phyloP scores from a whole-genome alignment of 192 early-diverging fungal species.

The Lobosporangium transversale region DNA sequence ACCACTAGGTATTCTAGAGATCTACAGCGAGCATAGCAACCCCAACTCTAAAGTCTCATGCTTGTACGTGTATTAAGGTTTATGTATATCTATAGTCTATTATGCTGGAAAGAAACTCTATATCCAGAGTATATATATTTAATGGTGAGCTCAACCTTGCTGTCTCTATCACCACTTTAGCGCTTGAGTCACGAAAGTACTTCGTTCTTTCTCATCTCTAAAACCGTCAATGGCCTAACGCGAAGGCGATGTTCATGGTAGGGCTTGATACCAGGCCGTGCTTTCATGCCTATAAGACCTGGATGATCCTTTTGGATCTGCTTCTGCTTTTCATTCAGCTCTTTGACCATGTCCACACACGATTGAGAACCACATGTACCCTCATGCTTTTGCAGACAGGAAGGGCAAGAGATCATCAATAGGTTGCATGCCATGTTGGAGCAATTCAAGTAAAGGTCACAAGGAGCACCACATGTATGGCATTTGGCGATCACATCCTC shows the following conservation, averaged over 20 bases:
- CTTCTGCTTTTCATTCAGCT: conserved; percentile 39
- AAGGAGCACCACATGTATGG: conserved; percentile 73
- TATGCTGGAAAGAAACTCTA: too few species aligned
- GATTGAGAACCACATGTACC: conserved; percentile 60
- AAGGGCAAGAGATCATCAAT: conserved; percentile 73
- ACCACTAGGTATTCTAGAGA: too few species aligned
- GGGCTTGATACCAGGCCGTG: conserved; percentile 28
- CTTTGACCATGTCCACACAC: conserved; percentile 59
- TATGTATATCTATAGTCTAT: too few species aligned
- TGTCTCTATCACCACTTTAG: too few species aligned
- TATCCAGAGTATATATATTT: too few species aligned
- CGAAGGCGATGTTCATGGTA: conserved; percentile 41
- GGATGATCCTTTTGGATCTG: conserved; percentile 30
- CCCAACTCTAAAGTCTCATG: too few species aligned
- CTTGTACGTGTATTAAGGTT: too few species aligned
- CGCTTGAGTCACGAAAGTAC: too few species aligned
- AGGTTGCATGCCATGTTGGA: conserved; percentile 76
- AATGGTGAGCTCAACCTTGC: too few species aligned
- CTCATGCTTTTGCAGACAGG: conserved; percentile 58
- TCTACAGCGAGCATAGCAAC: too few species aligned
- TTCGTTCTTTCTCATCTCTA: conserved; percentile 31
- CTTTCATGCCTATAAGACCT: conserved; percentile 39
- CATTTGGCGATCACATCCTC: conserved; percentile 72
- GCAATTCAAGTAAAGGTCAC: conserved; percentile 76
- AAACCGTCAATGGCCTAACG: conserved; percentile 26